Base-by-base conservation (phyloP, 495 filamentous ascomycete genomes). In the Letharia columbiana region DNA sequence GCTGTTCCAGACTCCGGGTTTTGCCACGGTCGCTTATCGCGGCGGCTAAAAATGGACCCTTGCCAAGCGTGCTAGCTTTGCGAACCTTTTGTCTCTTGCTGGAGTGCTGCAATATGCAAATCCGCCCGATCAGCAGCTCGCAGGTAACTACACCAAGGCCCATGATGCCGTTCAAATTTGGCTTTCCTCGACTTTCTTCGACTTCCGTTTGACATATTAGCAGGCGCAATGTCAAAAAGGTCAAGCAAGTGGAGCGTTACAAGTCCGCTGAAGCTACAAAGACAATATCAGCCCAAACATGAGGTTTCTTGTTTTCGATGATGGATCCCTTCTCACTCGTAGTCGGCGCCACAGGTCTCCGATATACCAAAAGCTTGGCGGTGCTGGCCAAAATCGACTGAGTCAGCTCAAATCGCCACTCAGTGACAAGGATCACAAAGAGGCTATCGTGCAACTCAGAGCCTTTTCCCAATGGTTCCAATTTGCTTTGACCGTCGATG, bases 291-390 rank as follows among this genome's bases (percentile, higher is more conserved):
- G 37, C 37, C 37, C 37, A 39, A 39, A 39, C 4, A 39, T 39
- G 8, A 28, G 23, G 23, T 28, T 28, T 28, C 23, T 28, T 28
- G 23, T 28, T 28, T 28, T 28, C 23, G 37, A 39, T 47, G 12
- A 69, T 69, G 63, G 67, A 69, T 58, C 67, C 62, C 1, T 58
- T 59, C 40, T 68, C 67, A 11, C n/a, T 68, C 18, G n/a, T 59
- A 35, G 28, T 59, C 10, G 45, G 67, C 37, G 60, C 62, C 20
- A 50, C 40, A 13, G 50, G 58, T 45, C 40, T 69, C 18, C 28
- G 12, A 47, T 68, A 17, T 42, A 49, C 20, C 3, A 56, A 11
- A 66, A 65, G 58, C 59, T 68, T 11, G 28, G 17, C 31, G 39
- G 39, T 20, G 37, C 50, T 50, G 20, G 23, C 2, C 33, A 20